phyloP scores from a whole-genome alignment of 2,329 filamentous ascomycete genomes.

The Hysterium pulicare region DNA sequence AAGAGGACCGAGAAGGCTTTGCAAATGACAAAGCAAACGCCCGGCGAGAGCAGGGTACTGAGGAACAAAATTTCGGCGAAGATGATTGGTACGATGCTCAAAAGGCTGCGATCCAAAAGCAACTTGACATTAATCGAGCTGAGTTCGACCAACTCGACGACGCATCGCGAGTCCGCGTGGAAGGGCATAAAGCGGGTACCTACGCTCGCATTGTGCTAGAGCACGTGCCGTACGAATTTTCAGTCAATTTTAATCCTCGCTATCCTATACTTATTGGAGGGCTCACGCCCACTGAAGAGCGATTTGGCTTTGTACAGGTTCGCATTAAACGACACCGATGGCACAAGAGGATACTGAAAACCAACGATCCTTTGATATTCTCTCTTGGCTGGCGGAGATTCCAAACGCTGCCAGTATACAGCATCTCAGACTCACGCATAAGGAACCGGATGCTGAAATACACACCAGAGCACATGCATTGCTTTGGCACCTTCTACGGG shows the following conservation, averaged over 20 bases:
- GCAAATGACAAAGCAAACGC: slow-evolving; percentile 82
- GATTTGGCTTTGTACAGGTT: slow-evolving; percentile 92
- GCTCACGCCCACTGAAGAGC: slow-evolving; percentile 88
- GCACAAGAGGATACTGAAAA: slow-evolving; percentile 99
- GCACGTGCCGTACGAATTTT: slow-evolving; percentile 86
- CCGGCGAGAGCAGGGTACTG: slow-evolving; percentile 63
- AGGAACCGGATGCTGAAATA: slow-evolving; percentile 98
- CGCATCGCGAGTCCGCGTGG: slow-evolving; percentile 74
- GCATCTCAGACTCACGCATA: slow-evolving; percentile 87
- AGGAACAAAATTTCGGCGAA: slow-evolving; percentile 82
- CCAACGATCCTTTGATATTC: slow-evolving; percentile 95
- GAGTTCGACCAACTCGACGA: slow-evolving; percentile 90
- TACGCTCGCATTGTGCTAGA: slow-evolving; percentile 91
- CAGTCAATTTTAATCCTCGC: slow-evolving; percentile 73
- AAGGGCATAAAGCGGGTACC: slow-evolving; percentile 87
- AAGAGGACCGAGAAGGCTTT: slow-evolving; percentile 96
- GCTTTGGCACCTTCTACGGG: slow-evolving; percentile 92
- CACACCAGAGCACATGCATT: slow-evolving; percentile 99
- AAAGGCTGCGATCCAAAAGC: slow-evolving; percentile 91
- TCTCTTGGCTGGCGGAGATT: slow-evolving; percentile 95
- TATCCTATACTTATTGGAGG: slow-evolving; percentile 87
- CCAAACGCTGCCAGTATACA: slow-evolving; percentile 89
- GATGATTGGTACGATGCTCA: slow-evolving; percentile 99
- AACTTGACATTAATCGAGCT: slow-evolving; percentile 92
- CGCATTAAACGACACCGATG: slow-evolving; percentile 96